Conservation (phyloP, 768 basidiomycete species). For the Suillus clintonianus region DNA sequence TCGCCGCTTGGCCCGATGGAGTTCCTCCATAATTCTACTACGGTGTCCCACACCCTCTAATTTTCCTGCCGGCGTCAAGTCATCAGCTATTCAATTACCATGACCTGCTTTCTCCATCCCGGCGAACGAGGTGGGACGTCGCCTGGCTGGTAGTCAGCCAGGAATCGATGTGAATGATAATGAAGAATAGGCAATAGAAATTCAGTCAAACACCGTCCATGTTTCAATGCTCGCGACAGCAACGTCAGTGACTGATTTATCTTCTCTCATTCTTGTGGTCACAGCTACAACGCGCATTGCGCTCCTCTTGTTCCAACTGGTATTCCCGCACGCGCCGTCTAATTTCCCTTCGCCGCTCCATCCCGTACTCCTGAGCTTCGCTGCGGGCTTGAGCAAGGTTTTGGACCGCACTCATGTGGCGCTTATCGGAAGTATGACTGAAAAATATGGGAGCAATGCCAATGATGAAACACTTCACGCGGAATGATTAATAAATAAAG, state of each 20-base stretch:
- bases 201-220: not conserved
- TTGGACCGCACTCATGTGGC: slow-evolving; percentile 52
- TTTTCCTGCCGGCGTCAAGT: too few relatives aligned
- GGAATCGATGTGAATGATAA: not conserved
- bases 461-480: slow-evolving; percentile 41
- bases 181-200: not conserved
- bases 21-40: too few relatives aligned
- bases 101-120: too few relatives aligned
- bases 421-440: slow-evolving; percentile 36
- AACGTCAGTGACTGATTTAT: not conserved
- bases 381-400: slow-evolving; percentile 61
- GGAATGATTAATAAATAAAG: not conserved
- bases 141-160: not conserved
- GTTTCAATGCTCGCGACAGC: not conserved
- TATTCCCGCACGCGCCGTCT: slow-evolving; percentile 46
- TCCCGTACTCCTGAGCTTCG: slow-evolving; percentile 58
- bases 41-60: too few relatives aligned
- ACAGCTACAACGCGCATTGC: not conserved
- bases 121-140: not conserved
- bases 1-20: too few relatives aligned
- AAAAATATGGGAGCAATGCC: slow-evolving; percentile 48
- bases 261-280: not conserved
- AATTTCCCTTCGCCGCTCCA: slow-evolving; percentile 53
- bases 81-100: not conserved
- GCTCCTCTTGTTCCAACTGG: slow-evolving; percentile 1